Conservation (phyloP, 2,329 filamentous ascomycete species). For the Fusarium protoensiforme region DNA sequence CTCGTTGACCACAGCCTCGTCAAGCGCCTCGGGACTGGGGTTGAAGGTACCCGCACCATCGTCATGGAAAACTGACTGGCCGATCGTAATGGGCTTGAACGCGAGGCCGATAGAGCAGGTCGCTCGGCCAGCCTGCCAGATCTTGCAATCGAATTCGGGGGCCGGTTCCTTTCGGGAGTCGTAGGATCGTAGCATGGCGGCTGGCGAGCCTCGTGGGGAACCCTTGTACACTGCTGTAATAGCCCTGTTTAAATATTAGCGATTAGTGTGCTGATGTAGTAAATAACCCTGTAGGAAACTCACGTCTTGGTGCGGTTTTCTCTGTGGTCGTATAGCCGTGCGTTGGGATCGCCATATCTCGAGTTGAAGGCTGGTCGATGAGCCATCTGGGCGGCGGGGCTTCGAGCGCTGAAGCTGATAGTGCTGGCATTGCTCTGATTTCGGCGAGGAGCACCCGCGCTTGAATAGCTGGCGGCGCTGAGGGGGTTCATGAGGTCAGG, state of each 20-base stretch:
- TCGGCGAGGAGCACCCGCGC: conserved; percentile 62
- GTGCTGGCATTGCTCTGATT: conserved; percentile 84
- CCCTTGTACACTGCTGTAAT: conserved; percentile 93
- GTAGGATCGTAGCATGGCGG: conserved; percentile 88
- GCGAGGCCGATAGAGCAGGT: conserved; percentile 91
- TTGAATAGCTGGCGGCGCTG: conserved; percentile 54
- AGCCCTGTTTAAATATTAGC: conserved; percentile 65
- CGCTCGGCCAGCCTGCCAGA: conserved; percentile 97
- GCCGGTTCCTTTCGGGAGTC: conserved; percentile 92
- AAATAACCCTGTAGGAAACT: conserved; percentile 50
- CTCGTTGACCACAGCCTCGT: conserved; percentile 92
- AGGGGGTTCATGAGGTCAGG: conserved; percentile 55
- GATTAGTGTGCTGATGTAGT: neutral
- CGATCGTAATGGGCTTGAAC: conserved; percentile 95
- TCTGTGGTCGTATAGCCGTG: conserved; percentile 85
- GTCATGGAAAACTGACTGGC: conserved; percentile 93
- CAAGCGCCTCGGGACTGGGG: conserved; percentile 83
- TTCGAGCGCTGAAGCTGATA: conserved; percentile 81
- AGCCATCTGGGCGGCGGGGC: conserved; percentile 66
- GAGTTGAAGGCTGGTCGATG: conserved; percentile 62
- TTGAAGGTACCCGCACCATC: conserved; percentile 94
- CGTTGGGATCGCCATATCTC: conserved; percentile 84
- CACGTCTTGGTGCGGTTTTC: conserved; percentile 92
- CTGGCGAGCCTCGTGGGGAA: conserved; percentile 72
- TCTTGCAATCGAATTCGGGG: conserved; percentile 91